Evolutionary conservation across 805 yeast species (phyloP).

Genomic region (Teunomyces funiuensis): DNA sequence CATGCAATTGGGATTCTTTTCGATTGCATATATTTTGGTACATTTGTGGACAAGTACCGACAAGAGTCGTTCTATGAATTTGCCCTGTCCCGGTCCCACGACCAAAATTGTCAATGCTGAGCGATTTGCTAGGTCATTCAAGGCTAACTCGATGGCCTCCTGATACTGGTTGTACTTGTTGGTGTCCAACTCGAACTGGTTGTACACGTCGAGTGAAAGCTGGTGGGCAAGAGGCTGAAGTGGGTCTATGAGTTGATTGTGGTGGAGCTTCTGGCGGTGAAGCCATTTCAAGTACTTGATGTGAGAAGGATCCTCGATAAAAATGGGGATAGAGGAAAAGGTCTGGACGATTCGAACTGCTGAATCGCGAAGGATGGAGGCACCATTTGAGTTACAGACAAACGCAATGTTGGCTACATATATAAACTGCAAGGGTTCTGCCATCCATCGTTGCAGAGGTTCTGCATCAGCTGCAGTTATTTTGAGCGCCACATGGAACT

Average conservation of each 20-base stretch:
- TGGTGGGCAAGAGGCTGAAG: conserved; percentile 67
- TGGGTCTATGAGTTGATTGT: conserved; percentile 45
- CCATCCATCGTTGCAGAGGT: background rate
- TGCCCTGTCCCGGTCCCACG: conserved; percentile 90
- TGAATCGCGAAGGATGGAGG: background rate
- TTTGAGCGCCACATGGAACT: background rate
- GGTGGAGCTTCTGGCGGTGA: background rate
- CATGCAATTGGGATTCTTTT: conserved; percentile 66
- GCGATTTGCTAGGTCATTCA: conserved; percentile 24
- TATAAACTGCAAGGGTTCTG: background rate
- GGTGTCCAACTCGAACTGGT: conserved; percentile 67
- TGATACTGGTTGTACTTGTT: conserved; percentile 70
- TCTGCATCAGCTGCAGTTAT: background rate
- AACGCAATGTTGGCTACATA: conserved; percentile 2
- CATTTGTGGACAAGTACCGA: conserved; percentile 14
- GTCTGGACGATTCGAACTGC: background rate
- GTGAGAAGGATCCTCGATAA: background rate
- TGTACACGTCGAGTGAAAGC: conserved; percentile 60
- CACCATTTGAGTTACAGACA: background rate
- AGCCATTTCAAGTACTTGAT: background rate
- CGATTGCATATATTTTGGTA: conserved; percentile 55
- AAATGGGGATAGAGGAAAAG: background rate
- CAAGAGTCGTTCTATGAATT: conserved; percentile 53
- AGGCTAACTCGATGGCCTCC: conserved; percentile 58
- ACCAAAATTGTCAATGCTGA: conserved; percentile 43